A percentile compares a stretch with the other conserved stretches of the same genome.
Conservation (phyloP, 23 red algal genomes). For the Gracilaria vermiculophylla region DNA sequence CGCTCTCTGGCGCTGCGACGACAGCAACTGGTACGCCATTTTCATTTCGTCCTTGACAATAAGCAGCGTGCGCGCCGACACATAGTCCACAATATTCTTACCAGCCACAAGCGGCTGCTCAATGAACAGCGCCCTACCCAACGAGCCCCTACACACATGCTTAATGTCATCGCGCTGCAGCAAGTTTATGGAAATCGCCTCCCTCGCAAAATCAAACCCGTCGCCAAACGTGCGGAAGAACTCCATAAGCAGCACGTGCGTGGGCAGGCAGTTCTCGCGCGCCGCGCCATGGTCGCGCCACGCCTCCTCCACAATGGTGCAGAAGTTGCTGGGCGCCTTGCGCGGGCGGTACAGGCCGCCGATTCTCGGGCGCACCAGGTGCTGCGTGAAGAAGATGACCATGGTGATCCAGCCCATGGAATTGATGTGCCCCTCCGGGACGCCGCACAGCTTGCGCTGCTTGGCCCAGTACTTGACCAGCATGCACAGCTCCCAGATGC, state of each 20-base stretch:
- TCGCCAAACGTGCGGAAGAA: constrained; percentile 39
- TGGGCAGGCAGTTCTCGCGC: background rate
- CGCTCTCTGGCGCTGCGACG: background rate
- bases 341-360: background rate
- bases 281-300: background rate
- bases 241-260: constrained; percentile 23
- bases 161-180: background rate
- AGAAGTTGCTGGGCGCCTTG: background rate
- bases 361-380: constrained; percentile 9
- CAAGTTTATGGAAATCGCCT: constrained; percentile 35
- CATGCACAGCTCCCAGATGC: constrained; percentile 60
- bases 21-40: background rate
- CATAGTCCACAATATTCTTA: constrained; percentile 44
- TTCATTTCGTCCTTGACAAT: background rate
- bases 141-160: background rate
- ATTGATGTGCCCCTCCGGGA: constrained; percentile 35
- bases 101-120: constrained; percentile 39
- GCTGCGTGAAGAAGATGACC: constrained; percentile 66
- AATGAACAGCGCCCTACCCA: constrained; percentile 28
- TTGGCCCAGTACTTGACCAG: constrained; percentile 56
- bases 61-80: background rate
- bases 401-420: constrained; percentile 53
- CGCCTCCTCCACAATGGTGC: constrained; percentile 14
- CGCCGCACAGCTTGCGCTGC: constrained; percentile 24
- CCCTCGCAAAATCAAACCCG: constrained; percentile 8